Percentiles rank a stretch among this genome's conserved stretches.
Evolutionary conservation across 2,329 filamentous ascomycete species (phyloP).

Genomic region (Cordyceps fumosorosea): DNA sequence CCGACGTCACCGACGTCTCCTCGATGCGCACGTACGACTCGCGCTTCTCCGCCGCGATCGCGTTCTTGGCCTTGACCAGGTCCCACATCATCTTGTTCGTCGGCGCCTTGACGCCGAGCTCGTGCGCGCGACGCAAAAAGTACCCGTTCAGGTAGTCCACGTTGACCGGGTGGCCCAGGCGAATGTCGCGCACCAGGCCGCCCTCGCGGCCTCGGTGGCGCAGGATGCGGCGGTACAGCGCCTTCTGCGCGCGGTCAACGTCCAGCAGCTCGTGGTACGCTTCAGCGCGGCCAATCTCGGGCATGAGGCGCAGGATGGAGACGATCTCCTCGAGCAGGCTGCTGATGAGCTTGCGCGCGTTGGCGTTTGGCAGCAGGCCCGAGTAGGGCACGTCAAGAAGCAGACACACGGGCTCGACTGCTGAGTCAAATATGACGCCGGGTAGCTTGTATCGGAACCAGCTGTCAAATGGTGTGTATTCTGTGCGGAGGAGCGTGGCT

Average conservation of each 20-base stretch:
- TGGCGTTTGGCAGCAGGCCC: slow-evolving; percentile 59
- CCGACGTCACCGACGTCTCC: slow-evolving; percentile 25
- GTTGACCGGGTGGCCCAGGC: slow-evolving; percentile 59
- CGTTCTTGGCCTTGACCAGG: slow-evolving; percentile 64
- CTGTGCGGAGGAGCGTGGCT: slow-evolving; percentile 12
- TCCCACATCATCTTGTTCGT: slow-evolving; percentile 67
- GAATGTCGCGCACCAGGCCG: slow-evolving; percentile 61
- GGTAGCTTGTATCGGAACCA: slow-evolving; percentile 73
- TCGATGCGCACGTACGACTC: slow-evolving; percentile 28
- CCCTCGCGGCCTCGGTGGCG: slow-evolving; percentile 46
- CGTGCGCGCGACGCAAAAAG: slow-evolving; percentile 65
- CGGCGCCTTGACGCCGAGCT: slow-evolving; percentile 64
- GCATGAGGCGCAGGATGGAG: slow-evolving; percentile 63
- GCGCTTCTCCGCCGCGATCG: slow-evolving; percentile 26
- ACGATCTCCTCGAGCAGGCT: slow-evolving; percentile 69
- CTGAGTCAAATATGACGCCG: slow-evolving; percentile 65
- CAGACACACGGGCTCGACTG: slow-evolving; percentile 77
- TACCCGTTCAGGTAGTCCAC: slow-evolving; percentile 86
- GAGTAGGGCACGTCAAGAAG: slow-evolving; percentile 72
- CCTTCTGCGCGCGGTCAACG: slow-evolving; percentile 50
- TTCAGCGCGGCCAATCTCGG: slow-evolving; percentile 61
- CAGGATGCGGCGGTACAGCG: slow-evolving; percentile 39
- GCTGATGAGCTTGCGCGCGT: slow-evolving; percentile 59
- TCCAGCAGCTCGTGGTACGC: slow-evolving; percentile 52
- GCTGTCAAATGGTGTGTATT: slow-evolving; percentile 34